A percentile compares a stretch with the other conserved stretches of the same genome.
Conservation (phyloP, 306 rosid genomes). For the Herpetospermum pedunculosum region DNA sequence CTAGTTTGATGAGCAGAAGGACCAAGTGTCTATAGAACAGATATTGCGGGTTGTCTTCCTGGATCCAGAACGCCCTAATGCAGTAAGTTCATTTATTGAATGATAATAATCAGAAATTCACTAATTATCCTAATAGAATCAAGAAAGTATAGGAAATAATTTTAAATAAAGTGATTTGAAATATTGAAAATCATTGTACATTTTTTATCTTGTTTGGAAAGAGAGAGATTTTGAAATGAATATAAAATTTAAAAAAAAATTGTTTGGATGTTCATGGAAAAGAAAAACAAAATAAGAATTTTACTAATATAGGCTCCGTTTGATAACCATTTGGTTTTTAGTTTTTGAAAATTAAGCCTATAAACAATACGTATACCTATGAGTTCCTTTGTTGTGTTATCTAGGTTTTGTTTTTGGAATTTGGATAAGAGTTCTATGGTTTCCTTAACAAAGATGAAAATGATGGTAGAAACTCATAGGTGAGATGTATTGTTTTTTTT, state of each 20-base stretch:
- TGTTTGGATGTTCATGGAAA: not conserved
- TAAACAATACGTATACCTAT: too few relatives aligned
- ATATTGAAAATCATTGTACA: not conserved
- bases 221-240: not conserved
- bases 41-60: constrained; percentile 77
- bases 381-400: too few relatives aligned
- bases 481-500: too few relatives aligned
- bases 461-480: too few relatives aligned
- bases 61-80: constrained; percentile 72
- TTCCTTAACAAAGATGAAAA: too few relatives aligned
- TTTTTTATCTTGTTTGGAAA: not conserved
- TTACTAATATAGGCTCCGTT: not conserved
- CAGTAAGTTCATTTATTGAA: constrained; percentile 33
- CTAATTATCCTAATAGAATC: not conserved
- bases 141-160: not conserved
- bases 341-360: too few relatives aligned
- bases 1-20: constrained; percentile 94
- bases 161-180: not conserved
- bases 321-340: too few relatives aligned
- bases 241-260: not conserved
- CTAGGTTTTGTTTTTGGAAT: too few relatives aligned
- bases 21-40: constrained; percentile 80
- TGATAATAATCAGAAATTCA: not conserved
- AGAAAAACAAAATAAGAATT: not conserved
- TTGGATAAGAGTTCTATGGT: too few relatives aligned